Percentiles rank a stretch among this genome's conserved stretches.
Conservation (phyloP, 1,284 basidiomycete genomes). For the Phellopilus nigrolimitatus region DNA sequence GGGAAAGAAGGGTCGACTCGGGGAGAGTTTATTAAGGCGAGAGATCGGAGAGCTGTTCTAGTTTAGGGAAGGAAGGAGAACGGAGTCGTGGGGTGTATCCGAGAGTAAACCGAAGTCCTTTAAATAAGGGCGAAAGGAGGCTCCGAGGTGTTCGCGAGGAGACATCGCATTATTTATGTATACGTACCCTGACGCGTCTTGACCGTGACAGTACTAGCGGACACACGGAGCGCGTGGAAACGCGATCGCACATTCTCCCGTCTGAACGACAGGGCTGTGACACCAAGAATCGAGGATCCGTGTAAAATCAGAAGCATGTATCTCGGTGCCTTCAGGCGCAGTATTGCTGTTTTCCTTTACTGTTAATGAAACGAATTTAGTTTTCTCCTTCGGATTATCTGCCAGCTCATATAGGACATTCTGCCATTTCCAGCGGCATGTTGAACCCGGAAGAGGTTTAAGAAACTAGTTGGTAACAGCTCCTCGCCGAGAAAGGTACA, state of each 20-base stretch:
- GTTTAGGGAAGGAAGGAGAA: slow-evolving; percentile 12
- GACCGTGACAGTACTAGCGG: no score
- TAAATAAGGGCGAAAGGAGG: slow-evolving; percentile 12
- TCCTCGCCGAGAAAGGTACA: no score
- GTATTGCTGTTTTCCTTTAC: no score
- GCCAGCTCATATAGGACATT: no score
- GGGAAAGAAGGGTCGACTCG: slow-evolving; percentile 3
- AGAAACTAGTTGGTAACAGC: no score
- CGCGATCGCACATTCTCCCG: slow-evolving; percentile 7
- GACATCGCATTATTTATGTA: slow-evolving; percentile 11
- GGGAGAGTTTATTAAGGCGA: slow-evolving; percentile 7
- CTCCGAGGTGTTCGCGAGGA: slow-evolving; percentile 20
- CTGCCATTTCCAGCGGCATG: no score
- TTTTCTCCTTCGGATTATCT: no score
- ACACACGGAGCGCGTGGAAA: slow-evolving; percentile 14
- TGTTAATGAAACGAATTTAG: no score
- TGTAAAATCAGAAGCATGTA: no score
- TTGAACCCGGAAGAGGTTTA: no score
- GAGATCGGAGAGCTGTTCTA: slow-evolving; percentile 8
- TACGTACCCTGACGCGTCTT: slow-evolving; percentile 16
- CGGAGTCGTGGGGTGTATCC: slow-evolving; percentile 18
- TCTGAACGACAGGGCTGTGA: slow-evolving; percentile 13
- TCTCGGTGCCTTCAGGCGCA: no score
- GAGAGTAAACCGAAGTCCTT: slow-evolving; percentile 20
- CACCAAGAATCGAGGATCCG: background rate